Evolutionary conservation across 2,329 filamentous ascomycete genomes (phyloP), one percentile per base, ranked within the genome.

Genomic region (Epichloe amarillans): DNA sequence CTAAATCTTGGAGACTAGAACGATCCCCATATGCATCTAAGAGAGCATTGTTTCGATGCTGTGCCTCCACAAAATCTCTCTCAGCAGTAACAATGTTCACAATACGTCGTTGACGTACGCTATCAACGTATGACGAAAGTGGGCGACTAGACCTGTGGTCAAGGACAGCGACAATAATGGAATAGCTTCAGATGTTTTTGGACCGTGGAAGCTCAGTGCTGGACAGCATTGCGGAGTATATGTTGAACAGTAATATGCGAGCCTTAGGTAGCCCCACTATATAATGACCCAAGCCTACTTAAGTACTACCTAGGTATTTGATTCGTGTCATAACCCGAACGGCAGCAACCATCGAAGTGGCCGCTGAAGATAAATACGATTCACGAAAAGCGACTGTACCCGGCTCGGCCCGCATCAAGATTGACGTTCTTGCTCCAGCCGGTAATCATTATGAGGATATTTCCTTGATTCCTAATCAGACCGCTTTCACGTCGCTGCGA

Each of bases 21-120:
- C 73, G 67, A 53, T 73, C 72, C 45, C 74, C 72, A 52, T 76
- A 77, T 51, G 73, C 69, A 37, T 75, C 69, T 61, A 74, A 64
- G 54, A 77, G 62, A 50, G 71, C 63, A 19, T 69, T 65, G 52
- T 73, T 67, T 46, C 62, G 63, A 39, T 62, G 61, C 53, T 63
- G 64, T 48, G 61, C 62, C 48, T 66, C 64, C n/a, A 57, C 59
- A 38, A 65, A 64, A 42, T 66, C 57, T 50, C 57, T 50, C 62
- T 71, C 66, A 45, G 62, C 58, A 45, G 23, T 23, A 6, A 35
- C 15, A 35, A 36, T 14, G 17, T 58, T 61, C 44, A 61, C 59
- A 21, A 57, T 52, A 26, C 60, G 62, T 33, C 60, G 62, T 50
- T 37, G 26, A 15, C 60, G 54, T 39, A 57, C 52, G 48, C 53